Evolutionary conservation across 306 rosid genomes (phyloP), one percentile per base, ranked within the genome.

Genomic region (Begonia fuchsioides): DNA sequence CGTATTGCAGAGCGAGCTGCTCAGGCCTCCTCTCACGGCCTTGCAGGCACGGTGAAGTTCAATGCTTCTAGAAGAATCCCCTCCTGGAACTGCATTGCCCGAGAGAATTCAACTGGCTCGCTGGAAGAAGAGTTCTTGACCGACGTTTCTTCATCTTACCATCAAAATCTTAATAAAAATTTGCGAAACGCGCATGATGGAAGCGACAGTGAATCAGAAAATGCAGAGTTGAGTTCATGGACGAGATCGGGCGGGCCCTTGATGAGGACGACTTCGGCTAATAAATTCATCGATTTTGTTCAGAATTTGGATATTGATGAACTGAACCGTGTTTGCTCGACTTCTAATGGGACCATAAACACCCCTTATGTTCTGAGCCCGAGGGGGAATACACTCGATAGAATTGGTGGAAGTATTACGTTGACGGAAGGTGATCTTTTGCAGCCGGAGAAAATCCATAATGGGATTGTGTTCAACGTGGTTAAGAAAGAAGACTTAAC

Each of bases 1-100:
- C 68, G 94, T 62, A 77, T 74, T 38, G 74, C 92, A 17, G 81
- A 72, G 52, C 76, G 95, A 68, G 82, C 98, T 38, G 92, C 94
- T 16, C 59, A 90, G n/a, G 58, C 87, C 51, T 65, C 90, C 60
- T 55, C 84, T 65, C 94, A 73, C 53, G 75, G 92, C 55, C 58
- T 78, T 51, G 15, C 76, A 45, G 71, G 50, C 49, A 57, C 82
- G 1, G 68, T 57, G 55, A 83, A 40, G 62, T 79, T 90, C 70
- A 81, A 60, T 57, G 94, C 79, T 57, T 79, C 98, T 1, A 73
- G 66, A 72, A 79, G 98, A 78, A 90, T 90, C 44, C 98, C 98
- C 32, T 90, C 98, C 5, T 90, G 95, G 98, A 90, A 90, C 60
- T 75, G 94, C 81, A 73, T 90, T 12, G 98, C 94, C 6, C 79